A percentile compares a stretch with the other conserved stretches of the same genome.
These are phyloP conservation scores for Echinosophora koreensis DNA, from an alignment of 306 rosid genomes.

Conservation along the genomic window DNA sequence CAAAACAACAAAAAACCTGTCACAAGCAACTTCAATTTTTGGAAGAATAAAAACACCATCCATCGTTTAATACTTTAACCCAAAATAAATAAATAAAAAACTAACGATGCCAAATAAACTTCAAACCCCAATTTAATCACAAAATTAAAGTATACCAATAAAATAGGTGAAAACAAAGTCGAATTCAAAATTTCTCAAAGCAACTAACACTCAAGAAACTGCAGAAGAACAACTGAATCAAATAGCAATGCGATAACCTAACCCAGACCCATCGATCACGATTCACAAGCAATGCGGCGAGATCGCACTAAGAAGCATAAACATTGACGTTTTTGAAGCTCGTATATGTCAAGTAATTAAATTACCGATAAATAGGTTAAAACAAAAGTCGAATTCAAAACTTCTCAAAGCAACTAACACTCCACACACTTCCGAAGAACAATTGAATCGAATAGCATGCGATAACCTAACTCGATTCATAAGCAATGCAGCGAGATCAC, in stretches of 20 bases:
- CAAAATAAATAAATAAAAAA: neutral
- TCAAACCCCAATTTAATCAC: constrained; percentile 16
- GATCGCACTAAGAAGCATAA: constrained; percentile 14
- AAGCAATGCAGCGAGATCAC: neutral
- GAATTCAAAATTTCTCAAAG: constrained; percentile 21
- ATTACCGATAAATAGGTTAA: neutral
- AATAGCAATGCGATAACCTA: neutral
- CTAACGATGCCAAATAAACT: neutral
- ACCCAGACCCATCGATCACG: neutral
- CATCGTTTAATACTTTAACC: neutral
- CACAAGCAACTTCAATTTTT: constrained; percentile 17
- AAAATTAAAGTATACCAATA: neutral
- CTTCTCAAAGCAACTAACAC: constrained; percentile 13
- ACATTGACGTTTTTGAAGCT: neutral
- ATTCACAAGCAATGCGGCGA: constrained; percentile 1
- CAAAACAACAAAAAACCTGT: constrained; percentile 1
- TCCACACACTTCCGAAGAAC: neutral
- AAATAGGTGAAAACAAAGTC: neutral
- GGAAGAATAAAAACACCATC: neutral
- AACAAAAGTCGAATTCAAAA: constrained; percentile 20
- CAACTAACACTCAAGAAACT: constrained; percentile 4
- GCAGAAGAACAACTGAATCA: neutral
- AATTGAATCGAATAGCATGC: constrained; percentile 13
- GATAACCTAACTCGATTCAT: neutral
- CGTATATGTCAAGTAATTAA: no score